Percentiles rank a stretch among this genome's conserved stretches.
Evolutionary conservation across 108 stramenopile species (phyloP).

Genomic region (Epithemia pelagica): DNA sequence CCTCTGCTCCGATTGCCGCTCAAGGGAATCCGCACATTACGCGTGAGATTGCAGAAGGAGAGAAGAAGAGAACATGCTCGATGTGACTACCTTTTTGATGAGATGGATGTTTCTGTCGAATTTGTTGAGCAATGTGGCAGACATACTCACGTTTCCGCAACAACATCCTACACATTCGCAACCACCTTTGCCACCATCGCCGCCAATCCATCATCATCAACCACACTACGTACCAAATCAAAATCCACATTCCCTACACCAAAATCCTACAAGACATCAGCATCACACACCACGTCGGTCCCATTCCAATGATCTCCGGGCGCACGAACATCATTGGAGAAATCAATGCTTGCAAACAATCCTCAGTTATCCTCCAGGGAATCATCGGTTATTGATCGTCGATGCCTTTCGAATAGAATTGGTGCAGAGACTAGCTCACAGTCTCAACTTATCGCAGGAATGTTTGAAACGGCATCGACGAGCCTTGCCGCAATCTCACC

Average conservation of each 20-base stretch:
- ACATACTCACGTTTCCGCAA: slow-evolving; percentile 74
- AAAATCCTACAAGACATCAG: too few species aligned
- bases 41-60: too few species aligned
- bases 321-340: slow-evolving; percentile 42
- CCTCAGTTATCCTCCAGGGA: slow-evolving; percentile 68
- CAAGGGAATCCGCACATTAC: too few species aligned
- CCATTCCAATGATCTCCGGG: background rate
- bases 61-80: too few species aligned
- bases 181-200: slow-evolving; percentile 7
- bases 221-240: too few species aligned
- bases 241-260: too few species aligned
- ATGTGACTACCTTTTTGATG: slow-evolving; percentile 73
- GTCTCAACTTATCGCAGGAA: background rate
- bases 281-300: background rate
- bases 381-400: slow-evolving; percentile 50
- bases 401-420: slow-evolving; percentile 65
- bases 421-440: slow-evolving; percentile 39
- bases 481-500: too few species aligned
- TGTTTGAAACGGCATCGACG: background rate
- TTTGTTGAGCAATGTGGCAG: slow-evolving; percentile 58
- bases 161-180: slow-evolving; percentile 20
- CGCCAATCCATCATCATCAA: slow-evolving; percentile 4
- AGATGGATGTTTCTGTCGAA: slow-evolving; percentile 79
- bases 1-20: too few species aligned
- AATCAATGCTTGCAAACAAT: slow-evolving; percentile 48